Evolutionary conservation across 2,329 filamentous ascomycete species (phyloP).

Genomic region (Arthrobotrys iridis): DNA sequence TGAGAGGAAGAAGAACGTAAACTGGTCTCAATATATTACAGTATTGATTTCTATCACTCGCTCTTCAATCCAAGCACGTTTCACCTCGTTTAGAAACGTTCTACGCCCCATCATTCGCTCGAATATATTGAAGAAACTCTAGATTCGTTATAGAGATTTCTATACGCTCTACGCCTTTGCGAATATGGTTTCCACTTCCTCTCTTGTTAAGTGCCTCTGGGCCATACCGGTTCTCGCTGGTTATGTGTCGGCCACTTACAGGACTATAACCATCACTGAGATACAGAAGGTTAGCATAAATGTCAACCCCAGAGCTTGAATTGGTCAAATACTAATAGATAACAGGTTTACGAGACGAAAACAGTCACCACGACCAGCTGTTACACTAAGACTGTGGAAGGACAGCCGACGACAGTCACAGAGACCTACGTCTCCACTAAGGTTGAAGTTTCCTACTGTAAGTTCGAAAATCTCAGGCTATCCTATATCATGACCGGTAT

Average conservation of each 20-base stretch:
- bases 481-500: no score
- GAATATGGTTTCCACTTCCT: constrained; percentile 42
- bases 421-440: constrained; percentile 15
- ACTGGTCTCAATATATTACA: constrained; percentile 4
- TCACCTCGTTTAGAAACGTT: constrained; percentile 41
- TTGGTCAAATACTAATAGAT: background rate
- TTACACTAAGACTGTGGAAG: constrained; percentile 30
- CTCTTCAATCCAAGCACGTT: constrained; percentile 34
- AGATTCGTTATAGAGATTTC: constrained; percentile 45
- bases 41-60: constrained; percentile 29
- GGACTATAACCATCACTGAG: constrained; percentile 29
- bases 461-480: background rate
- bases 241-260: constrained; percentile 24
- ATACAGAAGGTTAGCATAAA: constrained; percentile 20
- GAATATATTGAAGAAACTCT: constrained; percentile 10
- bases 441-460: constrained; percentile 38
- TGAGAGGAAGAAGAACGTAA: constrained; percentile 24
- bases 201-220: constrained; percentile 22
- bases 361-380: constrained; percentile 39
- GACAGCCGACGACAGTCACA: constrained; percentile 26
- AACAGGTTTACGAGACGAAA: constrained; percentile 13
- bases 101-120: constrained; percentile 34
- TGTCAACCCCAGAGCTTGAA: background rate
- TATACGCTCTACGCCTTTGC: background rate
- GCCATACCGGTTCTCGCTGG: constrained; percentile 24